These are phyloP conservation scores for Colletotrichum spaethianum DNA, from an alignment of 2,329 filamentous ascomycete genomes.

Conservation along the genomic window DNA sequence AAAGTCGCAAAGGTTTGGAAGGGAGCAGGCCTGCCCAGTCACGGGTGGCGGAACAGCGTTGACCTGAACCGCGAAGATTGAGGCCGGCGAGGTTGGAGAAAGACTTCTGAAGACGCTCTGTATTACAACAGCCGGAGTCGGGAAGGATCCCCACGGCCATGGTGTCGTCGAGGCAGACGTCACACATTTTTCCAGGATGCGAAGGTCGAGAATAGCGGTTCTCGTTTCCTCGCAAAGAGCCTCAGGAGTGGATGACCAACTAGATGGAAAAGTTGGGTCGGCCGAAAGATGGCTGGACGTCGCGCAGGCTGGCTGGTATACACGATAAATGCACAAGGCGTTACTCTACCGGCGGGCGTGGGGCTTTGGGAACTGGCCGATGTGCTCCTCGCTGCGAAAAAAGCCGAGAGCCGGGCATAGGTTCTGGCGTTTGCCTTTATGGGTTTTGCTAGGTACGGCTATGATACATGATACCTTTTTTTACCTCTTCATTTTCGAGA, in stretches of 20 bases:
- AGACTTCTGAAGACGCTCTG: not conserved
- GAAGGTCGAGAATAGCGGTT: no score
- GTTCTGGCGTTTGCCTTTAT: constrained; percentile 6
- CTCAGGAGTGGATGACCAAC: no score
- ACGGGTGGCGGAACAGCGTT: not conserved
- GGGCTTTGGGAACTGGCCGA: not conserved
- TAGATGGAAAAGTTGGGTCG: not conserved
- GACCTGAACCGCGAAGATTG: not conserved
- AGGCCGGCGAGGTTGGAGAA: not conserved
- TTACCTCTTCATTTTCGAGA: not conserved
- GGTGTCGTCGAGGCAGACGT: not conserved
- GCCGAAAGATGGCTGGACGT: not conserved
- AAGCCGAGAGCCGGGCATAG: not conserved
- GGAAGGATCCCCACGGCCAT: not conserved
- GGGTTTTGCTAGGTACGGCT: not conserved
- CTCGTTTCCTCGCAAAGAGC: not conserved
- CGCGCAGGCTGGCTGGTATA: not conserved
- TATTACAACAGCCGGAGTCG: no score
- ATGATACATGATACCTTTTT: constrained; percentile 12
- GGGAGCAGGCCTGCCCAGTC: no score
- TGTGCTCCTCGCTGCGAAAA: constrained; percentile 6
- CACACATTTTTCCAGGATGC: no score
- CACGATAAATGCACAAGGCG: constrained; percentile 21
- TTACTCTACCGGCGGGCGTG: not conserved
- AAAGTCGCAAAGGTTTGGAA: not conserved